These are phyloP conservation scores for Tolypocladium album DNA, from an alignment of 2,329 filamentous ascomycete species.

Conservation along the genomic window DNA sequence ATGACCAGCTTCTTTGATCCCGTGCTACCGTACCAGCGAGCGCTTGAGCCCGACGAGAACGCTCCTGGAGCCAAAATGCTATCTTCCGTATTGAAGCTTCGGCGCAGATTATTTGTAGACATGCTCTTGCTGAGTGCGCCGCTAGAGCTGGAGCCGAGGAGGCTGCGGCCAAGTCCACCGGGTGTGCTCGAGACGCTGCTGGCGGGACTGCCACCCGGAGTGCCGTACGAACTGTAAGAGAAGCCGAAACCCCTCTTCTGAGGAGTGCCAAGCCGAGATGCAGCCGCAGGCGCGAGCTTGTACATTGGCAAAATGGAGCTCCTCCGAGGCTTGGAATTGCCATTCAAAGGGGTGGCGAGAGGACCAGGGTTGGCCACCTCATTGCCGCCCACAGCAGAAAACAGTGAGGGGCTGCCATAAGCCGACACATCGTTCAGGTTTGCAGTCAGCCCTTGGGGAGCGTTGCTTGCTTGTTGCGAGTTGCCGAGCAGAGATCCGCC, in stretches of 20 bases:
- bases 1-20: conserved; percentile 86
- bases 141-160: conserved; percentile 55
- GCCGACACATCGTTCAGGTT: conserved; percentile 78
- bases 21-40: conserved; percentile 54
- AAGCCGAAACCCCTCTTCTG: conserved; percentile 85
- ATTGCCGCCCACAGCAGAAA: conserved; percentile 57
- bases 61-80: conserved; percentile 80
- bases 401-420: conserved; percentile 81
- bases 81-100: conserved; percentile 71
- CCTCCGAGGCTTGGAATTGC: conserved; percentile 64
- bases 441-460: conserved; percentile 60
- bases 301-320: conserved; percentile 74
- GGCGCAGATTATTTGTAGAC: conserved; percentile 76
- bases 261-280: conserved; percentile 70
- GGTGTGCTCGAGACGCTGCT: conserved; percentile 57
- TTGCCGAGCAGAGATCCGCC: conserved; percentile 50
- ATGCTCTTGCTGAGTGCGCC: conserved; percentile 76
- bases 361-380: conserved; percentile 69
- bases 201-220: conserved; percentile 59
- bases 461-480: conserved; percentile 34
- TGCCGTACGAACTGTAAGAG: conserved; percentile 85
- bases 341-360: conserved; percentile 78
- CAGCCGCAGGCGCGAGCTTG: conserved; percentile 73
- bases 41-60: conserved; percentile 58
- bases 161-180: conserved; percentile 52